Evolutionary conservation across 2,329 filamentous ascomycete species (phyloP).

Genomic region (Canariomyces notabilis): DNA sequence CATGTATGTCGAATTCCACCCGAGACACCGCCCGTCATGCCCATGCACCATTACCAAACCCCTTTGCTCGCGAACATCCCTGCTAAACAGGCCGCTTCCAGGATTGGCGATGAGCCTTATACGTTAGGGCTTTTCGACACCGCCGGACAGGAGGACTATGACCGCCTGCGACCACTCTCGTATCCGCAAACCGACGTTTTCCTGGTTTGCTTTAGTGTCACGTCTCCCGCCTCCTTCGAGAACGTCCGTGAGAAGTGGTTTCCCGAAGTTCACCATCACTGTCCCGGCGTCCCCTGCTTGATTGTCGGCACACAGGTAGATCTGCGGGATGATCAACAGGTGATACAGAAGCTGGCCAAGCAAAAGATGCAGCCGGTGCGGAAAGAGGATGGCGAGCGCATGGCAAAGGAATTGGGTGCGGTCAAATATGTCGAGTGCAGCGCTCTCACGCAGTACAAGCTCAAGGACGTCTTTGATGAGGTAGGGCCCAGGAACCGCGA

Average conservation of each 20-base stretch:
- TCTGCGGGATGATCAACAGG: slow-evolving; percentile 80
- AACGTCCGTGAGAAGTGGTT: slow-evolving; percentile 99
- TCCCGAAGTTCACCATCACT: slow-evolving; percentile 97
- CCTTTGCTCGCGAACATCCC: slow-evolving; percentile 6
- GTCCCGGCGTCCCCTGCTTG: slow-evolving; percentile 92
- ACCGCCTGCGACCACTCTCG: slow-evolving; percentile 89
- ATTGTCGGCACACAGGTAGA: slow-evolving; percentile 98
- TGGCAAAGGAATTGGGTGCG: slow-evolving; percentile 95
- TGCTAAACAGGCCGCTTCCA: slow-evolving; percentile 35
- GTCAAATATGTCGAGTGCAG: slow-evolving; percentile 99
- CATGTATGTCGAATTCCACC: slow-evolving; percentile 65
- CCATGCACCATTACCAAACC: background rate
- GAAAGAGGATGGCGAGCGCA: slow-evolving; percentile 88
- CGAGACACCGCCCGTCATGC: slow-evolving; percentile 1
- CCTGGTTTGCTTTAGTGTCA: slow-evolving; percentile 97
- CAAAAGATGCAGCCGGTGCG: slow-evolving; percentile 94
- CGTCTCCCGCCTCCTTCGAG: slow-evolving; percentile 94
- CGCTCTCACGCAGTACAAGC: slow-evolving; percentile 93
- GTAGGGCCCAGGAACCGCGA: slow-evolving; percentile 44
- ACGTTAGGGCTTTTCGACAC: slow-evolving; percentile 97
- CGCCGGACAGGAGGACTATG: slow-evolving; percentile 98
- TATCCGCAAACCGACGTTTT: slow-evolving; percentile 99
- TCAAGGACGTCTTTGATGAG: slow-evolving; percentile 99
- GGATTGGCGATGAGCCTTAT: slow-evolving; percentile 98
- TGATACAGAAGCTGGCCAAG: slow-evolving; percentile 86